Conservation (phyloP, 2,329 filamentous ascomycete species). For the Trichoderma guizhouense region DNA sequence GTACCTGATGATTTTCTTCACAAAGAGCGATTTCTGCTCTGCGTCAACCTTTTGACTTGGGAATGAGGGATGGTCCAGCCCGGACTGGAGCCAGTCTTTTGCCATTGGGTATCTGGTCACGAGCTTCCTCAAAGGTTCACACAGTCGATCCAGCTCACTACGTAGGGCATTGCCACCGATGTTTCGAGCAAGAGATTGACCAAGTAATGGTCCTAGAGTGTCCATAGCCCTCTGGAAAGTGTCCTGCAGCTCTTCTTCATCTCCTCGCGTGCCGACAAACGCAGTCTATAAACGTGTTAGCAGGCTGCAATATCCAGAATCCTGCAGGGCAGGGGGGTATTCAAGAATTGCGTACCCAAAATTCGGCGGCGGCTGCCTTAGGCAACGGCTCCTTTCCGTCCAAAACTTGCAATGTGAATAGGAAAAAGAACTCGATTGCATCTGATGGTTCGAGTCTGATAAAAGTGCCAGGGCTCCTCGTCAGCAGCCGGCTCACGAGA, state of each 20-base stretch:
- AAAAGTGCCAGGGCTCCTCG: constrained; percentile 59
- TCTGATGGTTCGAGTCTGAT: constrained; percentile 54
- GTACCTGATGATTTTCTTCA: constrained; percentile 63
- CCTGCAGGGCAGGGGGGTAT: not conserved
- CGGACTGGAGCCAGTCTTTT: constrained; percentile 60
- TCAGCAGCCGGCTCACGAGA: constrained; percentile 62
- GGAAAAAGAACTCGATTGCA: constrained; percentile 63
- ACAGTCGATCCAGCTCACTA: constrained; percentile 68
- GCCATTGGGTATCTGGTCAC: constrained; percentile 53
- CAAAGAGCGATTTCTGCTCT: constrained; percentile 60
- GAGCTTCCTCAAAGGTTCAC: constrained; percentile 68
- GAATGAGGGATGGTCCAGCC: constrained; percentile 53
- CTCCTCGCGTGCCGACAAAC: constrained; percentile 49
- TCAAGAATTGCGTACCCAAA: constrained; percentile 58
- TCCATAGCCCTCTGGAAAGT: constrained; percentile 49
- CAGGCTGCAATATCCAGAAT: not conserved
- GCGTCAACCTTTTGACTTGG: constrained; percentile 56
- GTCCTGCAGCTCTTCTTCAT: constrained; percentile 41
- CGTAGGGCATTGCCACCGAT: constrained; percentile 66
- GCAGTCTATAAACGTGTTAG: constrained; percentile 40
- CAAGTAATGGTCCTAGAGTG: constrained; percentile 60
- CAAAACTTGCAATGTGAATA: constrained; percentile 68
- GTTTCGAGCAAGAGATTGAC: constrained; percentile 59
- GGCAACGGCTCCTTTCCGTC: constrained; percentile 70
- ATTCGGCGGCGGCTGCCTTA: constrained; percentile 68